Conservation (phyloP, 2,329 filamentous ascomycete genomes). For the Cladophialophora immunda region DNA sequence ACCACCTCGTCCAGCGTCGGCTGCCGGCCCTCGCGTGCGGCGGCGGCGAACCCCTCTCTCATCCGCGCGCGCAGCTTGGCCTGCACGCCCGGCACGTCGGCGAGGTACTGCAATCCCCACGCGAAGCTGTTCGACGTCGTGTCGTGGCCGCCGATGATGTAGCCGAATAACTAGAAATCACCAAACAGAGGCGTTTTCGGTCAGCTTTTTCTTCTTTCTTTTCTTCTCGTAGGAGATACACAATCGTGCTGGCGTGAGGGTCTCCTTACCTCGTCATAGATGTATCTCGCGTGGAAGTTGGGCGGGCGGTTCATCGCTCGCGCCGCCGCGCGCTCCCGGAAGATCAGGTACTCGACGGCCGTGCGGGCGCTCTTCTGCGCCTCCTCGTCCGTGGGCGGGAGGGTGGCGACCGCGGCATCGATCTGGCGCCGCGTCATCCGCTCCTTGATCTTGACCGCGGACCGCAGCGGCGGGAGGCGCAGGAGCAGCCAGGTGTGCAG, state of each 20-base stretch:
- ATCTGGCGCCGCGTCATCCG: constrained; percentile 1
- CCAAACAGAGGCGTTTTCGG: no score
- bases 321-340: background rate
- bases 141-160: constrained; percentile 1
- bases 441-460: constrained; percentile 9
- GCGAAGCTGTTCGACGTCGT: constrained; percentile 4
- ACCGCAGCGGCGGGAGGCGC: background rate
- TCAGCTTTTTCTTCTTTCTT: no score
- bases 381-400: background rate
- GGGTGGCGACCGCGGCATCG: background rate
- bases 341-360: background rate
- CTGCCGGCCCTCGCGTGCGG: background rate
- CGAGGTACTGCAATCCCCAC: background rate
- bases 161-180: background rate
- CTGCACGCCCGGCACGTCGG: background rate
- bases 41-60: background rate
- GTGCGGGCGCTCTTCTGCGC: constrained; percentile 1
- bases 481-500: constrained; percentile 6
- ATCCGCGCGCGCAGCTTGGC: background rate
- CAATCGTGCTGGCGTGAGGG: no score
- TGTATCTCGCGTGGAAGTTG: background rate
- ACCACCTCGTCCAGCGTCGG: background rate
- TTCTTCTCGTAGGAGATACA: no score
- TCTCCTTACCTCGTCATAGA: background rate
- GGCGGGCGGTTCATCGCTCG: background rate